Base-by-base conservation (phyloP, 1,139 yeast genomes). In the Saccharomyces pastorianus region DNA sequence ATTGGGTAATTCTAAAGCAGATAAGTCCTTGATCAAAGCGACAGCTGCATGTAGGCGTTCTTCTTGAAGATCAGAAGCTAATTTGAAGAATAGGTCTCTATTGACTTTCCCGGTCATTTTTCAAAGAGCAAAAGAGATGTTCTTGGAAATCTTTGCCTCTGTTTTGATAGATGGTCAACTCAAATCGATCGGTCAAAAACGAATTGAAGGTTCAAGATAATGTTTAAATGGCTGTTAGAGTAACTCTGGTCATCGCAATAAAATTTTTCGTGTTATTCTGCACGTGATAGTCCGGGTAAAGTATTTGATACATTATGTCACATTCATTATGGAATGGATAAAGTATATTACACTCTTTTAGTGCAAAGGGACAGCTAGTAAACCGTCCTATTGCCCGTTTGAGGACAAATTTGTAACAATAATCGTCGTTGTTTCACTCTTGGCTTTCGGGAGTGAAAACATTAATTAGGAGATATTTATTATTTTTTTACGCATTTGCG, bases 1-100 rank as follows among this genome's bases (percentile, higher is more conserved):
- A 9, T 70, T 78, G 1, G 71, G 69, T 8, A 74, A 66, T 8
- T 48, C 49, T 20, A 66, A 54, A 1, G 52, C 56, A 2, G 63
- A 50, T 7, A 85, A 74, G 53, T 87, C 90, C 29, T 80, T 74
- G 57, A 91, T 76, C 51, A 91, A 74, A 0, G 75, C 74, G 0
- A 84, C 78, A 1, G 96, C 96, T 0, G 95, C 88, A 46, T 77
- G 74, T 44, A 89, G 74, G 46, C 97, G 77, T 66, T 88, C 96
- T 17, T 75, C 73, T 26, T 86, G 84, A 23, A 85, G 72, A 59
- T 90, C 96, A 11, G 95, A 85, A 0, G 91, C 90, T 50, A 91
- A 76, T 52, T 79, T 76, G 70, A 85, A 88, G 76, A 86, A 91
- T 64, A 83, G 84, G 64, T 90, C 96, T 67, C 79, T 81, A 64